Evolutionary conservation across 441 rosid species (phyloP), one percentile per base, ranked within the genome.

Genomic region (Aquilaria agallochum): DNA sequence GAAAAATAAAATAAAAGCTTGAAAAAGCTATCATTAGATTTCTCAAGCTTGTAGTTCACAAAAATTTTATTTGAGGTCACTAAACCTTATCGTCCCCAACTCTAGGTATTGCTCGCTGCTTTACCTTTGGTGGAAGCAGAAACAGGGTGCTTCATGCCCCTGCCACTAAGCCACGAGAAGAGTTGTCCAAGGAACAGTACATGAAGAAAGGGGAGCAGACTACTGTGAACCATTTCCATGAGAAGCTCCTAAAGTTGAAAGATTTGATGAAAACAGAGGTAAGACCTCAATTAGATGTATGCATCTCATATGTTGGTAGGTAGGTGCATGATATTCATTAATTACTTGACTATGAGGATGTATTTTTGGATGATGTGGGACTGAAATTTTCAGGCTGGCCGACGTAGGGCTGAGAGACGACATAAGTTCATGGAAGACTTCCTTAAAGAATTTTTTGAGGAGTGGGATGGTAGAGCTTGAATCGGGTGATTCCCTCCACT

Each of bases 191-290:
- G 80, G 95, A 87, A 62, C 79, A 79, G 50, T 89, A 89, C 73
- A 70, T 78, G 76, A 89, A 83, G 69, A 92, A 66, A 67, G 91
- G 80, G 66, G 87, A 85, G 72, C 95, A 89, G 77, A 92, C 98
- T 1, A 87, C 96, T 10, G 64, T 85, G 66, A 89, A 89, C 65
- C 96, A 92, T 78, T 92, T 92, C 62, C 91, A 89, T 46, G 95
- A 92, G 83, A 92, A 92, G 67, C 95, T 89, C 71, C 80, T 92
- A 73, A 89, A 87, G 79, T 79, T 91, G 53, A 89, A 89, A 69
- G 80, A 70, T 59, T 66, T 87, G 73, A 89, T 85, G 93, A 89
- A 92, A 81, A 87, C 93, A 27, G 60, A 87, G 89, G 96, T 87
- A 64, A 56, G 42, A 36, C 42, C 42, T 2, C 27, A 56, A 5